Conservation (phyloP, 192 early-diverging fungal species). For the Cladochytrium replicatum region DNA sequence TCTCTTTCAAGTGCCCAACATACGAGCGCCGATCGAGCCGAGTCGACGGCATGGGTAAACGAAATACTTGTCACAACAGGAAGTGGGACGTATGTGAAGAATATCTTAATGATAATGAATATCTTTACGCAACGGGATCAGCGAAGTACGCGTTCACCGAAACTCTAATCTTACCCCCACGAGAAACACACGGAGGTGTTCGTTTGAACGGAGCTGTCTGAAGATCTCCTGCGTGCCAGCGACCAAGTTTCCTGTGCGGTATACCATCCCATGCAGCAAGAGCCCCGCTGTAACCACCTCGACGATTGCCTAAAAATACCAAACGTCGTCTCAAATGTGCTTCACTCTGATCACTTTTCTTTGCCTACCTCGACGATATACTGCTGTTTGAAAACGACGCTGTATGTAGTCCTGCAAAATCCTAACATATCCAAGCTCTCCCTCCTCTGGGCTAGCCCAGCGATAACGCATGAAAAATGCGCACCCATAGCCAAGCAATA, state of each 20-base stretch:
- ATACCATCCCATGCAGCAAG: slow-evolving; percentile 12
- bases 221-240: slow-evolving; percentile 17
- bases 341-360: neutral
- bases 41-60: slow-evolving; percentile 15
- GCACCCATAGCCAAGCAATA: slow-evolving; percentile 1
- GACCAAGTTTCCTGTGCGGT: neutral
- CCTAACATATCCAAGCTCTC: slow-evolving; percentile 1
- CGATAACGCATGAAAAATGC: slow-evolving; percentile 12
- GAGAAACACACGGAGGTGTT: slow-evolving; percentile 16
- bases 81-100: slow-evolving; percentile 6
- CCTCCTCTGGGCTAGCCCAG: neutral
- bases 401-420: slow-evolving; percentile 12
- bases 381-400: slow-evolving; percentile 20
- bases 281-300: slow-evolving; percentile 12
- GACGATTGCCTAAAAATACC: slow-evolving; percentile 5
- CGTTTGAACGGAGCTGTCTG: slow-evolving; percentile 13
- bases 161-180: slow-evolving; percentile 14
- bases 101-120: slow-evolving; percentile 14
- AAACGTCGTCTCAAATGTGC: neutral
- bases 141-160: too few species aligned
- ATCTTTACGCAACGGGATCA: slow-evolving; percentile 9
- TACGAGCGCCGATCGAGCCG: slow-evolving; percentile 17
- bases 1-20: slow-evolving; percentile 15
- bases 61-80: slow-evolving; percentile 3
- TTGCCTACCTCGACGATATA: slow-evolving; percentile 21